Base-by-base conservation (phyloP, 2,329 filamentous ascomycete species). In the Tolypocladium ophioglossoides region DNA sequence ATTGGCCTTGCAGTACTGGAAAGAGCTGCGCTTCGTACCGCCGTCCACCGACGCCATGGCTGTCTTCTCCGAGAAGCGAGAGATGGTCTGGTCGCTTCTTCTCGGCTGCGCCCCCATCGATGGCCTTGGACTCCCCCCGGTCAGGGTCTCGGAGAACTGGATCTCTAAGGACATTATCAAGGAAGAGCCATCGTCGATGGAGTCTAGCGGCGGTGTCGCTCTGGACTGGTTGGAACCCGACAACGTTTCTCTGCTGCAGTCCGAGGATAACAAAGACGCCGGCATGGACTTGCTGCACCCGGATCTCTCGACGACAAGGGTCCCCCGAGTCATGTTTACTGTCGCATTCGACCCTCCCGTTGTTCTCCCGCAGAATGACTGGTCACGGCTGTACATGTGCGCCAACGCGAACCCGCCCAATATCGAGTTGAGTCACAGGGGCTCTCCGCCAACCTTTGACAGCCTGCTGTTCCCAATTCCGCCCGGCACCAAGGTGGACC, bases 1-100 rank as follows among this genome's bases (percentile, higher is more conserved):
- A 1, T 71, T 92, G 54, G 82, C 80, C 50, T 62, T 94, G 40
- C 85, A 90, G 59, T 95, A 92, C 66, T 94, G 89, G 89, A 85
- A 82, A 67, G 78, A 85, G 61, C 73, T 76, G 54, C 76, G 80
- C 49, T 74, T 78, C 49, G 67, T 82, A 18, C 69, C 65, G 3
- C 67, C 68, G 7, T 65, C 62, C 2, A 68, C 60, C 49, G 67
- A 69, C 49, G 65, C 69, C 20, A 67, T 72, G 35, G 66, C 73
- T 20, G 62, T 65, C 12, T 67, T 71, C 34, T 68, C 70, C 35
- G 67, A 72, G 30, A 67, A 73, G 8, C 64, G 63, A 27, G 74
- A 78, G 56, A 78, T 74, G 55, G 77, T 82, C 3, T 91, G 86
- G 80, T 82, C 81, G 0, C 75, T 92, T 9, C 71, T 84, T 2